phyloP scores from a whole-genome alignment of 192 early-diverging fungal genomes.

The Backusella tuberculispora region DNA sequence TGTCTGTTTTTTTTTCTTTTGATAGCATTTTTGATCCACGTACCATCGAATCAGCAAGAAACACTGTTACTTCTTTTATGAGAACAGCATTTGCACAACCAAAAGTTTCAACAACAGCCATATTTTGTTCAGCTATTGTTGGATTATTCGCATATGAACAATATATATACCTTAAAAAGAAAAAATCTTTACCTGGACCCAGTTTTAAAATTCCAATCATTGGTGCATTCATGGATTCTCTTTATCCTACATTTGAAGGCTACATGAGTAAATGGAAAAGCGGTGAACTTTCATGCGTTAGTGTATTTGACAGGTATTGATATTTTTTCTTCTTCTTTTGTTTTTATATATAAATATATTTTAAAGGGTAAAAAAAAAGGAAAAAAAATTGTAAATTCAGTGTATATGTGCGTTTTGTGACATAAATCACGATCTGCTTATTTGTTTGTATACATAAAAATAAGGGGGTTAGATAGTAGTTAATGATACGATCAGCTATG shows the following conservation, averaged over 20 bases:
- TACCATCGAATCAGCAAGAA: slow-evolving; percentile 33
- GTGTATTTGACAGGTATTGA: slow-evolving; percentile 48
- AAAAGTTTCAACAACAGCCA: slow-evolving; percentile 33
- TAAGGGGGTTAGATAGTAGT: neutral
- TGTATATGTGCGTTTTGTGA: neutral
- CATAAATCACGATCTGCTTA: slow-evolving; percentile 4
- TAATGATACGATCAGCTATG: neutral
- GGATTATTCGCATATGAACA: slow-evolving; percentile 45
- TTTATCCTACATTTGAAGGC: slow-evolving; percentile 51
- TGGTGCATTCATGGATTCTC: slow-evolving; percentile 47
- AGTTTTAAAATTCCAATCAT: slow-evolving; percentile 46
- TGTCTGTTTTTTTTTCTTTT: neutral
- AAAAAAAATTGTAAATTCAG: neutral
- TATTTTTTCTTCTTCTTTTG: neutral
- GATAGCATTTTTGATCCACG: slow-evolving; percentile 37
- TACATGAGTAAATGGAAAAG: slow-evolving; percentile 52
- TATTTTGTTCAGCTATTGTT: slow-evolving; percentile 33
- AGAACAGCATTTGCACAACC: slow-evolving; percentile 24
- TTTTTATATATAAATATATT: neutral
- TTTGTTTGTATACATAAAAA: slow-evolving; percentile 4
- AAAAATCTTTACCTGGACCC: slow-evolving; percentile 43
- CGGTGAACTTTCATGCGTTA: slow-evolving; percentile 44
- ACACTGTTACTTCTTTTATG: slow-evolving; percentile 35
- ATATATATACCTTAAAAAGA: slow-evolving; percentile 43
- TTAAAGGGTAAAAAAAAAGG: neutral